Conservation (phyloP, 2,329 filamentous ascomycete species). For the Fusarium penzigii region DNA sequence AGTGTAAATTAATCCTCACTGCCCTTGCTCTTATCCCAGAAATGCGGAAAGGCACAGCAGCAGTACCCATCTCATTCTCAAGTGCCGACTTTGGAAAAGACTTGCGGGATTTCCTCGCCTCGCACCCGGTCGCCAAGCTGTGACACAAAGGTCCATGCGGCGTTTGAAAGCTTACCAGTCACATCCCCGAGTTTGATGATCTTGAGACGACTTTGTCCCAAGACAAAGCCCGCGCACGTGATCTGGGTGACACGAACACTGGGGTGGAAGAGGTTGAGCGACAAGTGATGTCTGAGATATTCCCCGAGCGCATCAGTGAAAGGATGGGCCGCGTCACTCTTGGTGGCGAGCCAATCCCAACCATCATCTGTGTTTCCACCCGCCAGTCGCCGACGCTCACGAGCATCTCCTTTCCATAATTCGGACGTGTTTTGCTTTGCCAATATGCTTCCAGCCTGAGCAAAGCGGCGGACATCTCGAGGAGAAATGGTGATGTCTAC, state of each 20-base stretch:
- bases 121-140: conserved; percentile 37
- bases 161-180: conserved; percentile 33
- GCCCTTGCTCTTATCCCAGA: neutral
- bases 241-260: conserved; percentile 54
- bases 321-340: conserved; percentile 30
- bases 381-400: conserved; percentile 47
- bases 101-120: conserved; percentile 29
- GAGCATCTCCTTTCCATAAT: conserved; percentile 34
- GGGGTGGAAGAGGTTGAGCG: conserved; percentile 56
- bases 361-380: conserved; percentile 52
- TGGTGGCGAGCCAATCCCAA: conserved; percentile 48
- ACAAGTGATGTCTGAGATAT: conserved; percentile 55
- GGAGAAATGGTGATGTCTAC: conserved; percentile 55
- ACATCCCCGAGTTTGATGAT: conserved; percentile 37
- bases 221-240: conserved; percentile 56
- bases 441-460: conserved; percentile 37
- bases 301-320: conserved; percentile 52
- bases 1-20: neutral
- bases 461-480: conserved; percentile 48
- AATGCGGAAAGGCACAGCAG: no score
- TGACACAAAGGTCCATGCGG: conserved; percentile 41
- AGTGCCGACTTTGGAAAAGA: conserved; percentile 18
- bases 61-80: conserved; percentile 5
- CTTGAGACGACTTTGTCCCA: conserved; percentile 55
- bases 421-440: conserved; percentile 6